phyloP scores from a whole-genome alignment of 352 stramenopile species.

The Pythium rhizo-oryzae region DNA sequence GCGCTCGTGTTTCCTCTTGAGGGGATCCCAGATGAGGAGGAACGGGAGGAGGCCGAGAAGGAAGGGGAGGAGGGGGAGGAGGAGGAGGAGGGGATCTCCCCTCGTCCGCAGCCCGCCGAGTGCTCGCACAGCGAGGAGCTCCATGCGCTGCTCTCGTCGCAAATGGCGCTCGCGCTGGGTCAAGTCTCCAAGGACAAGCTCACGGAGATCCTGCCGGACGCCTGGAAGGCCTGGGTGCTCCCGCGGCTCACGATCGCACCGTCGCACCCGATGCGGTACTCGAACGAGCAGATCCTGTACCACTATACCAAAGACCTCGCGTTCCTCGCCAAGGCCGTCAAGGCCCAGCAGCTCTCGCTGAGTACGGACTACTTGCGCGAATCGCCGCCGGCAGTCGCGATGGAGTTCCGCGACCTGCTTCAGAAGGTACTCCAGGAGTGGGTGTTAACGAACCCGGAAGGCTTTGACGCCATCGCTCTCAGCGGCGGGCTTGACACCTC shows the following conservation, averaged over 20 bases:
- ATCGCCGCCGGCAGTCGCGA: conserved; percentile 31
- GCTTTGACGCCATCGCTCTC: conserved; percentile 55
- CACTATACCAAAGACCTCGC: conserved; percentile 73
- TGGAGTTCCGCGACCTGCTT: conserved; percentile 52
- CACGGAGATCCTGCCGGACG: conserved; percentile 43
- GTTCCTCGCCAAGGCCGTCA: conserved; percentile 42
- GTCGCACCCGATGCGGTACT: conserved; percentile 63
- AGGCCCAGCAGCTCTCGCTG: conserved; percentile 34
- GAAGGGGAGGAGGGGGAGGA: conserved; percentile 9
- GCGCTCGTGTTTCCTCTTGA: conserved; percentile 57
- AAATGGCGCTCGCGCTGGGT: conserved; percentile 53
- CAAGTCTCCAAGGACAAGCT: conserved; percentile 36
- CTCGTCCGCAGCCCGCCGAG: conserved; percentile 22
- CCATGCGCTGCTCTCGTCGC: conserved; percentile 37
- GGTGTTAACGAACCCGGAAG: conserved; percentile 34
- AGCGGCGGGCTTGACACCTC: conserved; percentile 76
- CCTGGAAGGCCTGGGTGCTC: conserved; percentile 59
- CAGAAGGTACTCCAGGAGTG: conserved; percentile 58
- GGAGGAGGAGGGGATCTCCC: neutral
- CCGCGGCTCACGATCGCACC: conserved; percentile 64
- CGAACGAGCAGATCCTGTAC: conserved; percentile 64
- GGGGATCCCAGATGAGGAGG: conserved; percentile 15
- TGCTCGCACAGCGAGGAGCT: conserved; percentile 49
- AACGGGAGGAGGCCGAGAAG: conserved; percentile 11
- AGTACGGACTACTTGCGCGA: conserved; percentile 55